Base-by-base conservation (phyloP, 331 rosid species). In the Malus hybrid region DNA sequence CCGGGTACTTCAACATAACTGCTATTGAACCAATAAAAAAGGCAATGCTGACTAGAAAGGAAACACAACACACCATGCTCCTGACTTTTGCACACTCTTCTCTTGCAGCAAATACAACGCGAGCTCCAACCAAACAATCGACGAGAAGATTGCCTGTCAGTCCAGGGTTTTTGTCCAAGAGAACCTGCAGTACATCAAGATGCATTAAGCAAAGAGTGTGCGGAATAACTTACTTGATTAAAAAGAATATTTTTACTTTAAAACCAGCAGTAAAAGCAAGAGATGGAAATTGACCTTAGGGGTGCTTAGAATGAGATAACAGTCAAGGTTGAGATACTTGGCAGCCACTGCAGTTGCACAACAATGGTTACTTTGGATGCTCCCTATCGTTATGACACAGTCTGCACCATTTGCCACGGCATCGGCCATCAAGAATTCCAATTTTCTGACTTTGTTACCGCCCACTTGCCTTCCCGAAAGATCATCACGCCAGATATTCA, bases 291-390 rank as follows among this genome's bases (percentile, higher is more conserved):
- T 27, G 67, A 89, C 96, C 95, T 88, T 86, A 3, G 96, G 88
- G 57, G 96, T 92, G 67, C 91, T 85, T 50, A 91, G 90, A 63
- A 94, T 92, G 39, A 92, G 91, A 80, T 78, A 90, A 69, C 87
- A 86, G 65, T 90, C 93, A 20, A 94, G 96, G 80, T 92, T 88
- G 52, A 94, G 81, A 80, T 94, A 94, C 83, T 86, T 87, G 3
- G 97, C 96, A 44, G 97, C 97, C 28, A 94, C 98, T 6, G 97
- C 97, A 72, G 97, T 94, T 56, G 98, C 96, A 7, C 98, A 93
- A 56, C 97, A 94, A 64, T 94, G 98, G 78, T 91, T 94, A 86
- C 98, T 94, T 77, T 94, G 98, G 76, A 94, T 91, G 79, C 96
- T 95, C 68, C 97, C 98, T 6, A 91, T 79, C 1, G 97, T 90